Evolutionary conservation across 2,329 filamentous ascomycete genomes (phyloP).

Genomic region (Hypoxylon sp.): DNA sequence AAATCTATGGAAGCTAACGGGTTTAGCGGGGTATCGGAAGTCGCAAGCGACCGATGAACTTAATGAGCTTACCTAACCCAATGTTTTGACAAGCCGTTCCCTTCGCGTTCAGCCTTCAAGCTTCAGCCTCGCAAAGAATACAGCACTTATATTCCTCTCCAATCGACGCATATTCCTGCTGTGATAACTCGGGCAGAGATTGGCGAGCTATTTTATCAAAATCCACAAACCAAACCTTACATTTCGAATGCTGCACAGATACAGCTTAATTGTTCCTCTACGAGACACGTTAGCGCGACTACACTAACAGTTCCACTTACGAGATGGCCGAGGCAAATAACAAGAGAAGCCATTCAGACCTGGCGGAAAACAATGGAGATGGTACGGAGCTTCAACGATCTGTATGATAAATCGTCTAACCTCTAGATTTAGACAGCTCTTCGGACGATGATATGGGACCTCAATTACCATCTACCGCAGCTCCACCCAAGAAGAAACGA

Average conservation of each 20-base stretch:
- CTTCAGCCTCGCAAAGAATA: background rate
- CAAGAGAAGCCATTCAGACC: conserved; percentile 54
- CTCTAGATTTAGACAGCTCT: conserved; percentile 69
- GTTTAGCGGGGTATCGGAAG: conserved; percentile 18
- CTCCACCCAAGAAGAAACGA: conserved; percentile 89
- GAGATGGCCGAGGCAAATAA: conserved; percentile 50
- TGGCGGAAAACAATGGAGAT: conserved; percentile 49
- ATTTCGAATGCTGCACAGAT: background rate
- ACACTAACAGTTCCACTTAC: background rate
- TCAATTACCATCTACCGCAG: conserved; percentile 81
- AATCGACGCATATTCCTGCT: background rate
- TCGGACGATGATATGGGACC: conserved; percentile 92
- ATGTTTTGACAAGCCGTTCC: conserved; percentile 18
- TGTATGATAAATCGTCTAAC: background rate
- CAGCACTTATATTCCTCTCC: background rate
- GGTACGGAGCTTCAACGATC: conserved; percentile 33
- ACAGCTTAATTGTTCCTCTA: background rate
- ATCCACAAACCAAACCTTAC: background rate
- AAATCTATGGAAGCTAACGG: no score
- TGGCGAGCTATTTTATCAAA: background rate
- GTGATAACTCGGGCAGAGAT: background rate
- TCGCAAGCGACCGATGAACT: conserved; percentile 22
- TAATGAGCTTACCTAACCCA: conserved; percentile 21
- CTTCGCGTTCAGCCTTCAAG: background rate
- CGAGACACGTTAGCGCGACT: background rate